These are phyloP conservation scores for Haplosporangium sp. DNA, from an alignment of 371 early-diverging fungal species.

Conservation along the genomic window DNA sequence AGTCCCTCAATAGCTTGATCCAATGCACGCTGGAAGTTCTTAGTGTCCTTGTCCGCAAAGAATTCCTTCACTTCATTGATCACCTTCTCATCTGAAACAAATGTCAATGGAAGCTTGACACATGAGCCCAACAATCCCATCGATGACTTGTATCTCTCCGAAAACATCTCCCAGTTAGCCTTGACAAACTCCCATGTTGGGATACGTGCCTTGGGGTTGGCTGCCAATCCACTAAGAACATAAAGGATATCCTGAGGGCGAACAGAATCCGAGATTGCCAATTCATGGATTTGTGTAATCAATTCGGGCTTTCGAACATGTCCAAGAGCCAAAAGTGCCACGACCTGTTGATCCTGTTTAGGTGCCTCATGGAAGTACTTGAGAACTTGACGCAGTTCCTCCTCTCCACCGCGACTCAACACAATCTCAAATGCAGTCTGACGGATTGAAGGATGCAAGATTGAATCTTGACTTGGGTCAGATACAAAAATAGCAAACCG, in stretches of 20 bases:
- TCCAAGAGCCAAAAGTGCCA: conserved; percentile 83
- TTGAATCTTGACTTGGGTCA: conserved; percentile 65
- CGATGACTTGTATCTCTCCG: conserved; percentile 77
- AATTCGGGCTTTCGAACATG: conserved; percentile 68
- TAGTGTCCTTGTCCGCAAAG: conserved; percentile 82
- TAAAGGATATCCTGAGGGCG: conserved; percentile 87
- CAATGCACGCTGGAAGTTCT: conserved; percentile 77
- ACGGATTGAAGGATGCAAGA: conserved; percentile 89
- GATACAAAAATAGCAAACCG: conserved; percentile 71
- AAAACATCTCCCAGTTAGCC: conserved; percentile 75
- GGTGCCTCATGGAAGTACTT: conserved; percentile 76
- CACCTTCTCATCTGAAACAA: conserved; percentile 68
- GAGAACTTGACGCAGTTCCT: conserved; percentile 82
- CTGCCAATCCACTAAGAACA: conserved; percentile 60
- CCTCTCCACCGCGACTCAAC: conserved; percentile 72
- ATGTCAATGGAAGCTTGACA: conserved; percentile 73
- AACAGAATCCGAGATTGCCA: conserved; percentile 78
- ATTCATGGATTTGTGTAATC: conserved; percentile 68
- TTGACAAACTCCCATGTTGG: conserved; percentile 85
- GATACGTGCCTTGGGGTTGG: conserved; percentile 73
- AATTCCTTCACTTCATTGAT: conserved; percentile 79
- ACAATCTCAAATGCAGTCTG: conserved; percentile 83
- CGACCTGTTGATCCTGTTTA: conserved; percentile 81
- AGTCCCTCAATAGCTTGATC: conserved; percentile 90
- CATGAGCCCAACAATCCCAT: conserved; percentile 81